A percentile compares a stretch with the other conserved stretches of the same genome.
phyloP scores from a whole-genome alignment of 441 rosid genomes.

The Theobroma grandiflorum region DNA sequence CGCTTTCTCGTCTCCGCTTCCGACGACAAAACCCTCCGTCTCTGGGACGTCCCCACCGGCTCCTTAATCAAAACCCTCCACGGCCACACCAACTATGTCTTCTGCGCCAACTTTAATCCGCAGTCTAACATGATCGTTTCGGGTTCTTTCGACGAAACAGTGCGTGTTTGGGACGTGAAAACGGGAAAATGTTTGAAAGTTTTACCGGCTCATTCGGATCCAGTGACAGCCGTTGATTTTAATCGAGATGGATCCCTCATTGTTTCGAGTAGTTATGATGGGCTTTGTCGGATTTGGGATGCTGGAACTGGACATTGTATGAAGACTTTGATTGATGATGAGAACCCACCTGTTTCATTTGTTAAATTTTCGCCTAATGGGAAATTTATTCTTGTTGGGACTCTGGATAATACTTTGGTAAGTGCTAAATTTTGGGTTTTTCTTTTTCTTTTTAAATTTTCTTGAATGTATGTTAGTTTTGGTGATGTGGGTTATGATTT shows the following conservation, averaged over 20 bases:
- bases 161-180: conserved; percentile 92
- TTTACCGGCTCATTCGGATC: conserved; percentile 92
- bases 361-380: conserved; percentile 93
- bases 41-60: conserved; percentile 86
- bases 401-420: conserved; percentile 86
- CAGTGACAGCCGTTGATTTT: conserved; percentile 88
- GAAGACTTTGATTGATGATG: conserved; percentile 88
- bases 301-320: conserved; percentile 85
- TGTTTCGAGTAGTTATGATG: conserved; percentile 92
- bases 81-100: conserved; percentile 84
- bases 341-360: conserved; percentile 89
- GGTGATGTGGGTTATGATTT: not conserved
- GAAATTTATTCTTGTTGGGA: conserved; percentile 88
- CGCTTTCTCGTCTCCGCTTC: conserved; percentile 89
- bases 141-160: conserved; percentile 94
- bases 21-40: conserved; percentile 89
- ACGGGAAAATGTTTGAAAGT: conserved; percentile 85
- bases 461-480: not conserved
- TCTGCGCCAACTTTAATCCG: conserved; percentile 87
- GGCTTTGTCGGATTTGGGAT: conserved; percentile 92
- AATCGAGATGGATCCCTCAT: conserved; percentile 79
- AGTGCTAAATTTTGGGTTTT: conserved; percentile 17
- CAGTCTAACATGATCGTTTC: conserved; percentile 88
- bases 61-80: conserved; percentile 61
- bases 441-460: not conserved